Evolutionary conservation across 805 yeast species (phyloP).

Genomic region (Candida maesae): DNA sequence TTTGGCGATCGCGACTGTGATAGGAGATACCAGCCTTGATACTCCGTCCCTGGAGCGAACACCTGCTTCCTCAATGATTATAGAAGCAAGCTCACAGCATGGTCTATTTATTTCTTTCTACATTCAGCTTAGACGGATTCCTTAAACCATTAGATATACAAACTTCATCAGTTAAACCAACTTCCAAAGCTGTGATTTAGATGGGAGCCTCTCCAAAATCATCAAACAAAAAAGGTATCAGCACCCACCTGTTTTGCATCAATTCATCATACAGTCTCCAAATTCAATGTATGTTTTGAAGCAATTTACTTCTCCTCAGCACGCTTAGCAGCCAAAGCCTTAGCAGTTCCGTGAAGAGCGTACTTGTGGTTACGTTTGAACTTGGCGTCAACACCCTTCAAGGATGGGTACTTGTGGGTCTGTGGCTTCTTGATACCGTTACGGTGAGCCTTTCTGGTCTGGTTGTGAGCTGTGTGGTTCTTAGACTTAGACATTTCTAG

Average conservation of each 20-base stretch:
- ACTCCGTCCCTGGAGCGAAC: too few relatives aligned
- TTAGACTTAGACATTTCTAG: slow-evolving; percentile 93
- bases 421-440: slow-evolving; percentile 99
- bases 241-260: slow-evolving; percentile 8
- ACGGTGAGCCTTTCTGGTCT: slow-evolving; percentile 99
- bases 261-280: slow-evolving; percentile 10
- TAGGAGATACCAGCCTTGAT: too few relatives aligned
- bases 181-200: slow-evolving; percentile 12
- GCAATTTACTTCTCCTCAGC: slow-evolving; percentile 40
- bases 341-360: slow-evolving; percentile 97
- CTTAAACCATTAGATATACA: slow-evolving; percentile 27
- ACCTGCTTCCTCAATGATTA: too few relatives aligned
- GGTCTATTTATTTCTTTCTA: too few relatives aligned
- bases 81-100: too few relatives aligned
- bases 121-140: slow-evolving; percentile 2
- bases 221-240: not conserved
- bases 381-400: slow-evolving; percentile 99
- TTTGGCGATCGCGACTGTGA: too few relatives aligned
- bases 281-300: slow-evolving; percentile 6
- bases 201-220: slow-evolving; percentile 1
- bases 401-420: slow-evolving; percentile 96
- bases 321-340: slow-evolving; percentile 82
- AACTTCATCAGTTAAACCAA: slow-evolving; percentile 15
- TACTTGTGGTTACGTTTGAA: slow-evolving; percentile 99
- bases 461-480: slow-evolving; percentile 99